Base-by-base conservation (phyloP, 140 eudicot genomes). In the Ambrosia hybrid region DNA sequence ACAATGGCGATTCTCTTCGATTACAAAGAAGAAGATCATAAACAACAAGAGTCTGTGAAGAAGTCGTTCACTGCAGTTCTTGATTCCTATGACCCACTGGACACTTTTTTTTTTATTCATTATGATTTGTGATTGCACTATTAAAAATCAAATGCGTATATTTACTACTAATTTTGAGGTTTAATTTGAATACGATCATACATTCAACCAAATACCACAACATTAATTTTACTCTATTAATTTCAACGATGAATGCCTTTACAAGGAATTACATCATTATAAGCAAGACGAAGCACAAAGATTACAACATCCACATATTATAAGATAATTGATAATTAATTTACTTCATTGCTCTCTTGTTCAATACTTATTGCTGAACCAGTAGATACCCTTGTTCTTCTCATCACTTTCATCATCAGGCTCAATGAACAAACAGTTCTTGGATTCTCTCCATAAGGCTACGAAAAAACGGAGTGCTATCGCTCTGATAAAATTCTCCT, bases 361-460 rank as follows among this genome's bases (percentile, higher is more conserved):
- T 76, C 70, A 76, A 33, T 76, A 65, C 79, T 85, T 79, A 58
- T 73, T 81, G 0, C 79, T 79, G 76, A 76, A 88, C 95, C 95
- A 88, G 75, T 80, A 83, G 11, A 88, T 79, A 57, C 95, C 95
- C 73, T 81, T 85, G 38, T 67, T 76, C 57, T 72, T 67, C 72
- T 84, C 69, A 12, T 75, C 85, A 13, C 58, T 75, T 59, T 86
- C 89, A 71, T 89, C 92, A 0, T 89, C 92, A 0, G 79, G 76
- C 77, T 86, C 96, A 8, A 89, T 87, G 65, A 85, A 88, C 46
- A 88, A 30, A 61, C 95, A 85, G 58, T 83, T 82, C 84, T 88
- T 85, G 4, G 84, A 82, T 78, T 88, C 95, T 59, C 95, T 78
- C 80, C 78, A 88, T 65, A 85, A 67, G 57, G 95, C 95, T 77